A percentile compares a stretch with the other conserved stretches of the same genome.
Evolutionary conservation across 768 basidiomycete genomes (phyloP).

Genomic region (Tubosaeta brunneosetosa): DNA sequence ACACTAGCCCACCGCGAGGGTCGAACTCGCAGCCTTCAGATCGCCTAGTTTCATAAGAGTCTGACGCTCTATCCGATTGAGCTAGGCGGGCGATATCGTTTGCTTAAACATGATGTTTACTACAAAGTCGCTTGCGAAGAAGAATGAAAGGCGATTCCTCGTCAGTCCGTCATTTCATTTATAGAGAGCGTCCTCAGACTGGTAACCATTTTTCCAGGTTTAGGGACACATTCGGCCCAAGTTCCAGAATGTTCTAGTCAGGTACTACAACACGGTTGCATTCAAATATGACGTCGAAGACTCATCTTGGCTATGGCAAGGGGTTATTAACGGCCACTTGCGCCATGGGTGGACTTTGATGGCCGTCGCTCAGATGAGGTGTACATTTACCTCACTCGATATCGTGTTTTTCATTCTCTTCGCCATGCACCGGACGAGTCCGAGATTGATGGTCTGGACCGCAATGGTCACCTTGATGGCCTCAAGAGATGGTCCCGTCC

Average conservation of each 20-base stretch:
- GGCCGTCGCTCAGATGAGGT: neutral
- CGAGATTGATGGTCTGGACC: neutral
- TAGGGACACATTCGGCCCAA: neutral
- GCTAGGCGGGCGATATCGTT: conserved; percentile 47
- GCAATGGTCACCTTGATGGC: neutral
- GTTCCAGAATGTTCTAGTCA: neutral
- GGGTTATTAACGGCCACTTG: neutral
- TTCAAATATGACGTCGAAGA: neutral
- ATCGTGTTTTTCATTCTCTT: neutral
- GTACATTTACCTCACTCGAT: neutral
- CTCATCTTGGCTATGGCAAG: neutral
- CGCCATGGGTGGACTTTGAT: neutral
- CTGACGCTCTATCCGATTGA: conserved; percentile 68
- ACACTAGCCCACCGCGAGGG: conserved; percentile 56
- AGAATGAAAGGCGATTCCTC: too few species aligned
- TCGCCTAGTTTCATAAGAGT: conserved; percentile 47
- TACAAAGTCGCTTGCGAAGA: too few species aligned
- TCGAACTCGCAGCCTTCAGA: conserved; percentile 64
- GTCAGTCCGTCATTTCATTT: neutral
- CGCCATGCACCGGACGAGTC: neutral
- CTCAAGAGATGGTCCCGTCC: neutral
- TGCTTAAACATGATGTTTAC: neutral
- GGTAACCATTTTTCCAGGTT: neutral
- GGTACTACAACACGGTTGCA: neutral
- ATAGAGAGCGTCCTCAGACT: neutral